These are phyloP conservation scores for Xylaria sp. DNA, from an alignment of 2,329 filamentous ascomycete species.

Conservation along the genomic window DNA sequence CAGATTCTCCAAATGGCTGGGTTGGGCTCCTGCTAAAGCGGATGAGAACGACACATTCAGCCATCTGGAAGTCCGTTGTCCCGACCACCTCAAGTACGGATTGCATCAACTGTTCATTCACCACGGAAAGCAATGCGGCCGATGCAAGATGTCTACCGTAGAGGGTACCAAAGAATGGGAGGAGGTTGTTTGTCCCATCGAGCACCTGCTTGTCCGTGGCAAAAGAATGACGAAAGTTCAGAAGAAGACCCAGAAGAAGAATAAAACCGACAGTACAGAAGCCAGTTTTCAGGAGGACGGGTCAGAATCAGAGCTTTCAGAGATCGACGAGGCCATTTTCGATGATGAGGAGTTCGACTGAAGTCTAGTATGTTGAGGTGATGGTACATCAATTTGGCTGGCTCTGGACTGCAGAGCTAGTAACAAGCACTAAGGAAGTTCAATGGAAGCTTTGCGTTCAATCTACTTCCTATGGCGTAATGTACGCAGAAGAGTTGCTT, in stretches of 20 bases:
- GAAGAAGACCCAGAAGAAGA: conserved; percentile 18
- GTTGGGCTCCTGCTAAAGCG: conserved; percentile 64
- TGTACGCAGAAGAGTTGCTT: not conserved
- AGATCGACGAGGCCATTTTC: conserved; percentile 22
- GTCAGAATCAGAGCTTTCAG: conserved; percentile 16
- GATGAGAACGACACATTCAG: conserved; percentile 60
- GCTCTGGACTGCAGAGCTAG: not conserved
- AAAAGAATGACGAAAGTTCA: conserved; percentile 33
- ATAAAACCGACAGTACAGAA: conserved; percentile 14
- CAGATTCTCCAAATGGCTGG: conserved; percentile 62
- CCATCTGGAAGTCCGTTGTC: conserved; percentile 64
- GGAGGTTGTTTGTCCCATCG: conserved; percentile 57
- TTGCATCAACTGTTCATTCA: conserved; percentile 65
- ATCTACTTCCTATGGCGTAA: not conserved
- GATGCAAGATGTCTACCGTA: conserved; percentile 63
- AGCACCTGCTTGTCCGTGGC: conserved; percentile 53
- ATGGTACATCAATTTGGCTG: not conserved
- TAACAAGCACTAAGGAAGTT: not conserved
- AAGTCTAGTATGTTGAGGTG: not conserved
- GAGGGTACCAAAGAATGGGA: conserved; percentile 71
- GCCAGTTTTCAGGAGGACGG: conserved; percentile 16
- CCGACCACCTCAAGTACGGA: conserved; percentile 63
- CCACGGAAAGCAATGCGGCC: conserved; percentile 61
- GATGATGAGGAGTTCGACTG: conserved; percentile 11
- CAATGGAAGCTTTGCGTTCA: not conserved